These are phyloP conservation scores for Lachnum nothofagi DNA, from an alignment of 2,329 filamentous ascomycete species.

Conservation along the genomic window DNA sequence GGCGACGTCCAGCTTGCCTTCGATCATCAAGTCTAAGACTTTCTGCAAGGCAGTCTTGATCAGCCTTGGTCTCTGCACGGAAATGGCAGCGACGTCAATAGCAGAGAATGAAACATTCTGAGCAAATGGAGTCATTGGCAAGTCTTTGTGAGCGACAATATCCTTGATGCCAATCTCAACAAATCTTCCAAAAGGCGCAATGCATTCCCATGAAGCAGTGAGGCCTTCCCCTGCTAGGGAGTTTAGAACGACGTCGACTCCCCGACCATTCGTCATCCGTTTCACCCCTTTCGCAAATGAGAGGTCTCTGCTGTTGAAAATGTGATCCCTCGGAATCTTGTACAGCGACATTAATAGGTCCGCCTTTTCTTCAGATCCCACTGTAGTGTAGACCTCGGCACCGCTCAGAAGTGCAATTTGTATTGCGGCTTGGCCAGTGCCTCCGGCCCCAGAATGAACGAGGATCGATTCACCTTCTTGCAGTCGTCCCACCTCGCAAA, in stretches of 20 bases:
- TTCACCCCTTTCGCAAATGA: constrained; percentile 33
- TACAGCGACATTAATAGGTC: constrained; percentile 24
- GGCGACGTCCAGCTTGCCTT: not conserved
- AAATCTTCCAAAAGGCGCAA: constrained; percentile 34
- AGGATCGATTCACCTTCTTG: constrained; percentile 25
- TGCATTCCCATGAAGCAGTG: constrained; percentile 40
- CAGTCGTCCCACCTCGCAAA: constrained; percentile 17
- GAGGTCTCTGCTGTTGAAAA: constrained; percentile 36
- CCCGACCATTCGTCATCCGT: constrained; percentile 16
- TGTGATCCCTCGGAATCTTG: constrained; percentile 35
- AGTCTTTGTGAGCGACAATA: constrained; percentile 22
- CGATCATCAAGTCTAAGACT: not conserved
- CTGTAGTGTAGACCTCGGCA: constrained; percentile 30
- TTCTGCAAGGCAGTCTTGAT: not conserved
- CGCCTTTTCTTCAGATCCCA: constrained; percentile 28
- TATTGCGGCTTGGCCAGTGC: constrained; percentile 31
- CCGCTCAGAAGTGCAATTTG: constrained; percentile 24
- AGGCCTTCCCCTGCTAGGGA: constrained; percentile 28
- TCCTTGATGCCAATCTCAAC: constrained; percentile 34
- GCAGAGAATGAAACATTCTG: constrained; percentile 37
- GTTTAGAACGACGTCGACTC: constrained; percentile 30
- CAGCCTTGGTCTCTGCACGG: not conserved
- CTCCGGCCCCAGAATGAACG: constrained; percentile 32
- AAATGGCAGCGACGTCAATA: constrained; percentile 28
- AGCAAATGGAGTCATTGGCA: constrained; percentile 33